Evolutionary conservation across 2,329 filamentous ascomycete genomes (phyloP).

Genomic region (Cordyceps militaris): DNA sequence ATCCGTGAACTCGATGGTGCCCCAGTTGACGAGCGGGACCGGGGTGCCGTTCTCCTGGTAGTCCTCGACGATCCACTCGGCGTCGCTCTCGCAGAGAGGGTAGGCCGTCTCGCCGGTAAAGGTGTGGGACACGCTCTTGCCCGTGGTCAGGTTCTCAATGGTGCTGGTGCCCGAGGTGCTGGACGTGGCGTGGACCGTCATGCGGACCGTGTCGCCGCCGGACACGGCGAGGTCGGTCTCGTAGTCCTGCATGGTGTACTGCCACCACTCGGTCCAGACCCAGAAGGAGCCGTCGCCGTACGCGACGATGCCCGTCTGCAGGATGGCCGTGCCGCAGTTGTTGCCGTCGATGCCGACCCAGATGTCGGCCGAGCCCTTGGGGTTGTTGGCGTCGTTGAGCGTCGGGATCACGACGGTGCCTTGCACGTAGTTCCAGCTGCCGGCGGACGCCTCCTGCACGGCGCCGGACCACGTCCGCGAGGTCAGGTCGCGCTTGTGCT

Average conservation of each 20-base stretch:
- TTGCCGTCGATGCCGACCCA: constrained; percentile 38
- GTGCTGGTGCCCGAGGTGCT: constrained; percentile 16
- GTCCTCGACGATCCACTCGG: not conserved
- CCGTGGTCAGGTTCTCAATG: constrained; percentile 40
- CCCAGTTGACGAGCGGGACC: not conserved
- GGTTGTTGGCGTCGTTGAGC: not conserved
- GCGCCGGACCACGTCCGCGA: not conserved
- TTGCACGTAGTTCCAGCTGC: not conserved
- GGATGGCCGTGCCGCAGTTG: constrained; percentile 28
- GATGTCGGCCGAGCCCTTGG: constrained; percentile 19
- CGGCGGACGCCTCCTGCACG: not conserved
- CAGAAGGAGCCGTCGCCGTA: constrained; percentile 26
- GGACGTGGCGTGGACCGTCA: constrained; percentile 19
- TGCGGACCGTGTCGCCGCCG: constrained; percentile 18
- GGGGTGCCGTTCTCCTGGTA: not conserved
- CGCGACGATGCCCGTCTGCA: constrained; percentile 35
- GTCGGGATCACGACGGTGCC: not conserved
- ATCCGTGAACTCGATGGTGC: not conserved
- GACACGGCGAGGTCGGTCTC: constrained; percentile 16
- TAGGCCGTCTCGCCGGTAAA: constrained; percentile 32
- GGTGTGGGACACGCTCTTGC: constrained; percentile 42
- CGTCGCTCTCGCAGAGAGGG: not conserved
- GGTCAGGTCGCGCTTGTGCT: not conserved
- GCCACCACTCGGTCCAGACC: constrained; percentile 37
- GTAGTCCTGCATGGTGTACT: constrained; percentile 31